A percentile compares a stretch with the other conserved stretches of the same genome.
These are phyloP conservation scores for Podospora tetraspora DNA, from an alignment of 495 filamentous ascomycete genomes.

Conservation along the genomic window DNA sequence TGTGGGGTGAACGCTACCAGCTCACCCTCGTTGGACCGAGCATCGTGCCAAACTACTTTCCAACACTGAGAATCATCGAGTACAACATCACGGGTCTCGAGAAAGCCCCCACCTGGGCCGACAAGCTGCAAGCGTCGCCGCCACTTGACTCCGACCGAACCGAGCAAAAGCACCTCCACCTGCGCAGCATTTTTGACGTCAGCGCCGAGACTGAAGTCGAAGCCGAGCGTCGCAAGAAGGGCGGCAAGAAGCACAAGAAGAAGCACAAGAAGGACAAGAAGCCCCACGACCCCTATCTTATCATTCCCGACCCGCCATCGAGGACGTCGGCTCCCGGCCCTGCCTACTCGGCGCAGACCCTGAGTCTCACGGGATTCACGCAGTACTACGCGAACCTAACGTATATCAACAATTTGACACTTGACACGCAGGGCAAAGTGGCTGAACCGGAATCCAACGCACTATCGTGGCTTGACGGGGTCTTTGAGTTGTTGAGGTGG, in stretches of 20 bases:
- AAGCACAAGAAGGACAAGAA: conserved; percentile 49
- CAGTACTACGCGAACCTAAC: conserved; percentile 96
- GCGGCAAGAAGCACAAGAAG: conserved; percentile 50
- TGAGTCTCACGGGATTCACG: conserved; percentile 70
- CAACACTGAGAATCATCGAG: conserved; percentile 77
- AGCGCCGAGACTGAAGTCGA: conserved; percentile 2
- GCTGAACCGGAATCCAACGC: neutral
- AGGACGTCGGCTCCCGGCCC: conserved; percentile 74
- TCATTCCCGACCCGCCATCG: conserved; percentile 66
- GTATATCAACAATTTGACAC: conserved; percentile 59
- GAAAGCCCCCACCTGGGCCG: conserved; percentile 41
- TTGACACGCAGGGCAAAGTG: conserved; percentile 12
- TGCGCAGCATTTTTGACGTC: conserved; percentile 11
- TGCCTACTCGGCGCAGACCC: conserved; percentile 80
- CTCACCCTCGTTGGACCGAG: conserved; percentile 75
- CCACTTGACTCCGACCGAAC: neutral
- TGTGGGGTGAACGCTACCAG: conserved; percentile 78
- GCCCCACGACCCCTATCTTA: conserved; percentile 56
- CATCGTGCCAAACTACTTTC: conserved; percentile 90
- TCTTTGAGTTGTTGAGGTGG: conserved; percentile 42
- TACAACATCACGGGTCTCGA: conserved; percentile 89
- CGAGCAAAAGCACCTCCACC: conserved; percentile 21
- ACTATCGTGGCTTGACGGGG: conserved; percentile 20
- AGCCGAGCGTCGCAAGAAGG: conserved; percentile 17
- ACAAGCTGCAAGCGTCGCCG: conserved; percentile 16